Base-by-base conservation (phyloP, 768 basidiomycete genomes). In the Amanita exitialis region DNA sequence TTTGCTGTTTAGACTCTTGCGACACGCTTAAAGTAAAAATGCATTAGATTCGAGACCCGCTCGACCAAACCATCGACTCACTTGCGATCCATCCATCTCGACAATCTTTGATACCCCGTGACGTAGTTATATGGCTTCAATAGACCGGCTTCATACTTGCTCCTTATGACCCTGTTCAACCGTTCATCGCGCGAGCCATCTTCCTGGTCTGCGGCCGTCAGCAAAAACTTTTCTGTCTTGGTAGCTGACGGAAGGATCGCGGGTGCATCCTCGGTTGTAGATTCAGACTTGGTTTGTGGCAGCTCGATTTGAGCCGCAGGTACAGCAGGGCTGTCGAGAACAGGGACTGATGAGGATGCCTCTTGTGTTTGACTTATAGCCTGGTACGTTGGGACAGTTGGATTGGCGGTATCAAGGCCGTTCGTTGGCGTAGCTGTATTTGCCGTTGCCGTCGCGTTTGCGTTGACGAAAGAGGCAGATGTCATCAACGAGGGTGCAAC, bases 61-160 rank as follows among this genome's bases (percentile, higher is more conserved):
- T 53, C 16, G 50, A 8, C 12, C 43, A 52, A 20, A 13, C 9
- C 27, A 45, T 13, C 46, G 12, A 60, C 70, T 41, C 62, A 92
- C 91, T 93, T 91, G 63, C 83, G 72, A 57, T 93, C 91, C 90
- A 97, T 95, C 93, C 93, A 97, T 51, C 88, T 77, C 49, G 84
- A 88, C 56, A 97, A 67, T 53, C 94, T 73, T 12, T 90, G 86
- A 59, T 97, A 98, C 0, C 95, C 95, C 61, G 93, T 93, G 45
- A 93, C 91, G 58, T 97, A 96, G 66, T 97, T 94, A 60, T 95
- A 96, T 3, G 95, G 95, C 61, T 90, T 93, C 56, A 97, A 68
- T 38, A 98, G 65, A 0, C 94, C 95, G 2, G 95, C 95, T 61
- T 98, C 94, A 66, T 96, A 97, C 67, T 97, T 98, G 60, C 89